Percentiles rank a stretch among this genome's conserved stretches.
Conservation (phyloP, 2,329 filamentous ascomycete genomes). For the Penicillium sp. region DNA sequence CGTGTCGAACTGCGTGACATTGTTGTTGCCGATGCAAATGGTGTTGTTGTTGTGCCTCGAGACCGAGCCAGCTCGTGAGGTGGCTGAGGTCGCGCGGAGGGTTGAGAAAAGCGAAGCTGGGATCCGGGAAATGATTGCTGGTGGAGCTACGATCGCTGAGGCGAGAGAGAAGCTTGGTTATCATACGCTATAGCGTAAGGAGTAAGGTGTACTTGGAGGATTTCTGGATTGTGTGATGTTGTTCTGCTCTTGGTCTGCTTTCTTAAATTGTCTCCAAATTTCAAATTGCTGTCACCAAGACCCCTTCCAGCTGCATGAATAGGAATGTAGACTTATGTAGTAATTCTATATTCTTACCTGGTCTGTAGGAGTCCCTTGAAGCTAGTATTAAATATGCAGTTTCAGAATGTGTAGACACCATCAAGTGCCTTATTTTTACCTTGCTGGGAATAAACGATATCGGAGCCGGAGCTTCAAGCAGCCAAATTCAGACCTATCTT, state of each 20-base stretch:
- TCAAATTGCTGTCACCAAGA: too few relatives aligned
- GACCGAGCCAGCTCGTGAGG: slow-evolving; percentile 16
- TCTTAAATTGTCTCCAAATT: too few relatives aligned
- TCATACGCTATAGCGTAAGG: slow-evolving; percentile 15
- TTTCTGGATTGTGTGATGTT: too few relatives aligned
- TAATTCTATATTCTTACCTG: too few relatives aligned
- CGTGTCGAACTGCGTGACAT: slow-evolving; percentile 29
- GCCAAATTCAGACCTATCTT: too few relatives aligned
- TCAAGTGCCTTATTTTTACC: neutral
- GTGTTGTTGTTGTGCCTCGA: slow-evolving; percentile 20
- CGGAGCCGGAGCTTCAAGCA: too few relatives aligned
- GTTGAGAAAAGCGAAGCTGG: slow-evolving; percentile 20
- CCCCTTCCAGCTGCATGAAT: too few relatives aligned
- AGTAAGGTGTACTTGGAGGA: slow-evolving; percentile 9
- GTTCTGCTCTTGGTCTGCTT: too few relatives aligned
- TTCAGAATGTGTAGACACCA: neutral
- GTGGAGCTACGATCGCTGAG: slow-evolving; percentile 12
- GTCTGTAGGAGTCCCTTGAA: too few relatives aligned
- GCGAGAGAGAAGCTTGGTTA: slow-evolving; percentile 16
- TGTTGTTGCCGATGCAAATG: slow-evolving; percentile 31
- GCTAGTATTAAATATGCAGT: too few relatives aligned
- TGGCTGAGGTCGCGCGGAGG: slow-evolving; percentile 10
- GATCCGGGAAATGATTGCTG: slow-evolving; percentile 31
- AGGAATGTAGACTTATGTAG: too few relatives aligned
- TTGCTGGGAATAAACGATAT: too few relatives aligned